A percentile compares a stretch with the other conserved stretches of the same genome.
phyloP scores from a whole-genome alignment of 2,329 filamentous ascomycete genomes.

The Arthrobotrys pseudoclavata region DNA sequence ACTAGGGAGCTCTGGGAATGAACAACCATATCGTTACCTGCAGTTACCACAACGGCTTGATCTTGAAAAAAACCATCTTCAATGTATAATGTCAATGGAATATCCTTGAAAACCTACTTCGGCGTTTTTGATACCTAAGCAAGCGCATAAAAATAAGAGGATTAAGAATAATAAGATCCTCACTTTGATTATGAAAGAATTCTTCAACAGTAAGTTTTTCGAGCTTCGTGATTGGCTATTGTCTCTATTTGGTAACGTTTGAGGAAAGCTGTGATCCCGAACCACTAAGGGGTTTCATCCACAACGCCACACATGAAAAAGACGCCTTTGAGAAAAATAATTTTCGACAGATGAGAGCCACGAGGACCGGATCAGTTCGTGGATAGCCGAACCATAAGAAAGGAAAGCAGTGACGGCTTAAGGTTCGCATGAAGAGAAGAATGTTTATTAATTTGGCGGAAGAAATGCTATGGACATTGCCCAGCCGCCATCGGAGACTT shows the following conservation, averaged over 20 bases:
- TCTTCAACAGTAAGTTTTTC: neutral
- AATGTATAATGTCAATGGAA: neutral
- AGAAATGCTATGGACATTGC: slow-evolving; percentile 14
- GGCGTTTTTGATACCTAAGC: neutral
- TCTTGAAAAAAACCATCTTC: neutral
- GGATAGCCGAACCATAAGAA: neutral
- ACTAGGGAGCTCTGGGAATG: neutral
- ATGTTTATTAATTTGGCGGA: slow-evolving; percentile 5
- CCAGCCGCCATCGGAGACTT: slow-evolving; percentile 33
- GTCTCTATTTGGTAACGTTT: neutral
- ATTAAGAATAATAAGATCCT: neutral
- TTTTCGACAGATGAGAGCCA: neutral
- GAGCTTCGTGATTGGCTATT: neutral
- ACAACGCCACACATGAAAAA: slow-evolving; percentile 8
- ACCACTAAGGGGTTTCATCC: slow-evolving; percentile 15
- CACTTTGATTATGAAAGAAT: neutral
- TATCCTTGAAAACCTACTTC: slow-evolving; percentile 1
- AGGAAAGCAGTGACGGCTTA: slow-evolving; percentile 8
- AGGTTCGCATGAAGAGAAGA: slow-evolving; percentile 27
- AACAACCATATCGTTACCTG: neutral
- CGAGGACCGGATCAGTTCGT: slow-evolving; percentile 3
- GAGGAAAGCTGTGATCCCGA: neutral
- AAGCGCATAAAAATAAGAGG: slow-evolving; percentile 7
- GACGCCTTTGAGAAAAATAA: neutral
- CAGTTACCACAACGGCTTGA: neutral